Evolutionary conservation across 208 protist species (phyloP), one percentile per base, ranked within the genome.

Genomic region (Endotrypanum monterogeii): DNA sequence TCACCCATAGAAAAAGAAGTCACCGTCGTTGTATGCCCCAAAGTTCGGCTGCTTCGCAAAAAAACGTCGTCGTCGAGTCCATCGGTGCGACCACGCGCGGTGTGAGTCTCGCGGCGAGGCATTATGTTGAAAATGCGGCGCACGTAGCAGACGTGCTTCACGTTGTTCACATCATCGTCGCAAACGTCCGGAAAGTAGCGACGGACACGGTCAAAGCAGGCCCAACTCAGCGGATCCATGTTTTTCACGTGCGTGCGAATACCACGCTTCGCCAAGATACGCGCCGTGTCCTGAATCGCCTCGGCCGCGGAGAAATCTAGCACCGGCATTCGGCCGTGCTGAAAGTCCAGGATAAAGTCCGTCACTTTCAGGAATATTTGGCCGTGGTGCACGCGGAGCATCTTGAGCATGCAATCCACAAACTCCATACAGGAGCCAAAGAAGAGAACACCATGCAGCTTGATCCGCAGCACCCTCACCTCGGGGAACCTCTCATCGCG

Each of bases 381-480:
- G 74, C 72, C 71, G 73, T 86, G 81, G 67, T 83, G 78, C 18
- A 79, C 73, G 54, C 83, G 85, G 63, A 89, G 73, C 73, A 89
- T 74, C 67, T 80, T 76, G 66, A 84, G 73, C 74, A 89, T 82
- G 30, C 63, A 58, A 41, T 89, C 81, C 44, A 86, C 82, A 68
- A 89, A 89, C 52, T 83, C 76, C 82, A 84, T 84, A 74, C 79
- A 86, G 61, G 85, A 86, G 60, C 81, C 81, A 51, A 89, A 89
- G 71, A 89, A 86, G 60, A 89, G 77, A 5, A 89, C 79, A 46
- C 85, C 85, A 52, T 76, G 72, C 60, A 89, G 61, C 30, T 84
- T 76, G 48, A 89, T 73, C 41, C 81, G 84, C 65, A 89, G 78
- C 44, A 89, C 78, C 61, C 81, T 83, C 54, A 89, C 76, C 60